Conservation (phyloP, 805 yeast species). For the Kregervanrija fluxuum region DNA sequence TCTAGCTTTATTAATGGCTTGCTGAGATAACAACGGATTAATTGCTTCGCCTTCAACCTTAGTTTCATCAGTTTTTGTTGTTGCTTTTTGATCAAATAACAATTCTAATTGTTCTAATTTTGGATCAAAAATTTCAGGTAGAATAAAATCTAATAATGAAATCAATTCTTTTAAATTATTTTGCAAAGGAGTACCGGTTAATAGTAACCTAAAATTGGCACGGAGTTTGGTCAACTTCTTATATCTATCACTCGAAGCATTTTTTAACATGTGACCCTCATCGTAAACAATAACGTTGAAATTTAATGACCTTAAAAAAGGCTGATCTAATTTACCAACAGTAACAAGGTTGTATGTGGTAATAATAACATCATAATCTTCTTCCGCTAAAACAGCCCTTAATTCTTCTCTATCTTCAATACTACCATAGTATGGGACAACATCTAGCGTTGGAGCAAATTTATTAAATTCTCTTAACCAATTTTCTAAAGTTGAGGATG, state of each 20-base stretch:
- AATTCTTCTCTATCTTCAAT: conserved; percentile 79
- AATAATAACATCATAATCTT: conserved; percentile 77
- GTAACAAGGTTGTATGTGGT: conserved; percentile 92
- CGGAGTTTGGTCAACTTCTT: conserved; percentile 74
- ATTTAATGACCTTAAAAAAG: conserved; percentile 63
- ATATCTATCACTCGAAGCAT: conserved; percentile 82
- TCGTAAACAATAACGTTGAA: conserved; percentile 91
- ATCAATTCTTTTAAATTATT: conserved; percentile 87
- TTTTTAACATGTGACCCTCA: conserved; percentile 96
- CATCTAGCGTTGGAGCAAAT: conserved; percentile 74
- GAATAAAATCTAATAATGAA: conserved; percentile 82
- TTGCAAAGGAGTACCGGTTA: conserved; percentile 97
- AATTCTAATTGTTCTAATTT: conserved; percentile 76
- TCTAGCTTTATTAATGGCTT: conserved; percentile 88
- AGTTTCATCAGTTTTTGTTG: conserved; percentile 40
- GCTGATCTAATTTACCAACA: conserved; percentile 74
- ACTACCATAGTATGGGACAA: conserved; percentile 92
- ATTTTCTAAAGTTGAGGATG: conserved; percentile 92
- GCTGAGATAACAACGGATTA: conserved; percentile 80
- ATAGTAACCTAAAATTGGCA: conserved; percentile 75
- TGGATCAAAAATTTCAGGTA: conserved; percentile 75
- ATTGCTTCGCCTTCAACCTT: conserved; percentile 39
- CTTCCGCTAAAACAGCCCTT: conserved; percentile 56
- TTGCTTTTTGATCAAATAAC: conserved; percentile 82
- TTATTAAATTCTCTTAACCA: conserved; percentile 93